Percentiles rank a stretch among this genome's conserved stretches.
These are phyloP conservation scores for Clavaria fumosa DNA, from an alignment of 768 basidiomycete species.

Conservation along the genomic window DNA sequence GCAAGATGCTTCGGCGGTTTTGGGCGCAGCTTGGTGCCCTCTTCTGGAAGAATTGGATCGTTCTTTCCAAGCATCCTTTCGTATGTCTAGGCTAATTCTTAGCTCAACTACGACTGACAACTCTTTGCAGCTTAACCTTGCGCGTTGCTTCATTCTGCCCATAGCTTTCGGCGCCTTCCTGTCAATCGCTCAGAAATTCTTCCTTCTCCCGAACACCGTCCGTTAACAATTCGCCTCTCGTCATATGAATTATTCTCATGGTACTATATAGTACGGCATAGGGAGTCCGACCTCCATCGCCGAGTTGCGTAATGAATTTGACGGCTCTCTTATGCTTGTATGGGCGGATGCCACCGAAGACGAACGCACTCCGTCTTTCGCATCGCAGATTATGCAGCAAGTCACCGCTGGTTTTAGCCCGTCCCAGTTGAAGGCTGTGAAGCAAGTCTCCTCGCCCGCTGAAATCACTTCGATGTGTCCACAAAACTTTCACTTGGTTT, in stretches of 20 bases:
- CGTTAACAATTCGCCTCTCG: constrained; percentile 11
- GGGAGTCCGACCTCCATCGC: constrained; percentile 38
- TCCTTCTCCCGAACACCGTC: constrained; percentile 46
- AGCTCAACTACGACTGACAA: constrained; percentile 1
- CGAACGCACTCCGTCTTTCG: constrained; percentile 35
- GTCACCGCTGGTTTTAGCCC: constrained; percentile 38
- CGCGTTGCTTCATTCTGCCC: constrained; percentile 49
- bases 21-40: constrained; percentile 46
- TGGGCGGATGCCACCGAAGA: constrained; percentile 60
- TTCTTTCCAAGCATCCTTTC: constrained; percentile 47
- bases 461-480: constrained; percentile 47
- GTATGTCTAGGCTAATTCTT: constrained; percentile 14
- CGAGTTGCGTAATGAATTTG: constrained; percentile 32
- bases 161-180: constrained; percentile 55
- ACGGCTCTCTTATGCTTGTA: constrained; percentile 34
- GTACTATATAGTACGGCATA: constrained; percentile 37
- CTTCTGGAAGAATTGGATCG: constrained; percentile 63
- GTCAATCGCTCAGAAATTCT: constrained; percentile 44
- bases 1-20: constrained; percentile 19
- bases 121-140: constrained; percentile 32
- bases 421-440: constrained; percentile 32
- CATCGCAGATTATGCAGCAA: constrained; percentile 42
- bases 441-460: constrained; percentile 28
- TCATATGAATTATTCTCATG: background rate
- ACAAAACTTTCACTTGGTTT: constrained; percentile 57